Conservation (phyloP, 2,329 filamentous ascomycete genomes). For the Ascochyta rabiei region DNA sequence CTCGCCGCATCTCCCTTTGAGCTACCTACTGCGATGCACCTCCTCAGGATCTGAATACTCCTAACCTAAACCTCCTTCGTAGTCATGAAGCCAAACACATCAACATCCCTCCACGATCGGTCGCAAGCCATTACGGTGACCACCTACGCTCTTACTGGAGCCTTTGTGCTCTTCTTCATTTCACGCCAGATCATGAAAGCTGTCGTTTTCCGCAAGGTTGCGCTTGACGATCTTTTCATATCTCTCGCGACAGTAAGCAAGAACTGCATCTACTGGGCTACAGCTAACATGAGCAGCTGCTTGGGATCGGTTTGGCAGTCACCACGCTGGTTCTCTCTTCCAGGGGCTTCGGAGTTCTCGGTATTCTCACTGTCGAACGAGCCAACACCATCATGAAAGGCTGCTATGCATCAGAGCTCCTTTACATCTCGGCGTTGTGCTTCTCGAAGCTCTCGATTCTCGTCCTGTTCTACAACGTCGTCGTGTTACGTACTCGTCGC, state of each 20-base stretch:
- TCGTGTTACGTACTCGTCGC: slow-evolving; percentile 26
- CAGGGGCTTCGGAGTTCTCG: slow-evolving; percentile 29
- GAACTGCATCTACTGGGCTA: too few species aligned
- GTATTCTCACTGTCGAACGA: slow-evolving; percentile 23
- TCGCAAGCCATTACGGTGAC: slow-evolving; percentile 29
- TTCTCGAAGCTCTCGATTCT: slow-evolving; percentile 42
- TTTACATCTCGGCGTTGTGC: slow-evolving; percentile 39
- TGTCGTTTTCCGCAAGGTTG: slow-evolving; percentile 29
- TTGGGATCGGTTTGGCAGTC: slow-evolving; percentile 35
- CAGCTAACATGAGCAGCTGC: slow-evolving; percentile 28
- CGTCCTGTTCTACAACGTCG: slow-evolving; percentile 36
- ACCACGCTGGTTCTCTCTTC: slow-evolving; percentile 33
- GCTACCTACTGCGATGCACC: too few species aligned
- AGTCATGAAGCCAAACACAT: not conserved
- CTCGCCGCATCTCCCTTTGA: not conserved
- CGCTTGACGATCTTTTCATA: slow-evolving; percentile 40
- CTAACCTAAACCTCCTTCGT: not conserved
- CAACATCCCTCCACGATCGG: slow-evolving; percentile 16
- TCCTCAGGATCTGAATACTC: too few species aligned
- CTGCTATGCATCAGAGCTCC: slow-evolving; percentile 42
- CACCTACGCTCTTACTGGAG: slow-evolving; percentile 35
- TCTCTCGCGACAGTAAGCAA: slow-evolving; percentile 37
- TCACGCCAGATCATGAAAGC: slow-evolving; percentile 36
- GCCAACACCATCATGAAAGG: slow-evolving; percentile 36
- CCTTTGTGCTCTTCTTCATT: slow-evolving; percentile 33